Evolutionary conservation across 192 early-diverging fungal species (phyloP).

Genomic region (Mortierella antarctica): DNA sequence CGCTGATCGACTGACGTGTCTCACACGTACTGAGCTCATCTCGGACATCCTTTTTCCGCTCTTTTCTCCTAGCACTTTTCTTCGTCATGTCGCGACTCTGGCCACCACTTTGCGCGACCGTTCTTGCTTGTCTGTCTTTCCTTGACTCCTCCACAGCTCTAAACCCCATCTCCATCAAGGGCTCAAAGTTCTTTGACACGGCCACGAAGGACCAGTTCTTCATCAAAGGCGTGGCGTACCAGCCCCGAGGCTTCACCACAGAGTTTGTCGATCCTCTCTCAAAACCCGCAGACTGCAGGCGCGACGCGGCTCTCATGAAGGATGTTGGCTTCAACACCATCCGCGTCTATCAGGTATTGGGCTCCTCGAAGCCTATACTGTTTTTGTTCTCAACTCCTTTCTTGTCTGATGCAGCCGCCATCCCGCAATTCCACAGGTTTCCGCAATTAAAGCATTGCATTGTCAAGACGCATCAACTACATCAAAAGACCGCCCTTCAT

Average conservation of each 20-base stretch:
- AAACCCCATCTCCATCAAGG: slow-evolving; percentile 74
- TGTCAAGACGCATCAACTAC: neutral
- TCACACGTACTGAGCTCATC: too few species aligned
- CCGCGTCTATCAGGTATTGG: slow-evolving; percentile 75
- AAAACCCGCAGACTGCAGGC: slow-evolving; percentile 65
- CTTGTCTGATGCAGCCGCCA: too few species aligned
- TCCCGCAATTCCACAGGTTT: neutral
- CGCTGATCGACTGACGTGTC: too few species aligned
- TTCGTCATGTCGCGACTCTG: neutral
- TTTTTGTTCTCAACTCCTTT: too few species aligned
- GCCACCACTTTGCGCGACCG: too few species aligned
- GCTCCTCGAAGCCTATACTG: neutral
- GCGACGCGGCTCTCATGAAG: slow-evolving; percentile 73
- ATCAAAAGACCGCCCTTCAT: neutral
- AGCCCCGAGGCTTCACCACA: slow-evolving; percentile 62
- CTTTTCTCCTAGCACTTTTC: neutral
- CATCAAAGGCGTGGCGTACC: slow-evolving; percentile 81
- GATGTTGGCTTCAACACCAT: slow-evolving; percentile 75
- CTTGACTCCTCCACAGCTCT: slow-evolving; percentile 45
- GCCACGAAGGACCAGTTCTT: slow-evolving; percentile 81
- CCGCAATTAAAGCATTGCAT: neutral
- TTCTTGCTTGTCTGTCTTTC: neutral
- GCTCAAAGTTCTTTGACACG: slow-evolving; percentile 77
- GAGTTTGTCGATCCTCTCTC: slow-evolving; percentile 70
- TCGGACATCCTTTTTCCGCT: neutral